These are phyloP conservation scores for Rhynchosporium graminicola DNA, from an alignment of 2,329 filamentous ascomycete genomes.

Conservation along the genomic window DNA sequence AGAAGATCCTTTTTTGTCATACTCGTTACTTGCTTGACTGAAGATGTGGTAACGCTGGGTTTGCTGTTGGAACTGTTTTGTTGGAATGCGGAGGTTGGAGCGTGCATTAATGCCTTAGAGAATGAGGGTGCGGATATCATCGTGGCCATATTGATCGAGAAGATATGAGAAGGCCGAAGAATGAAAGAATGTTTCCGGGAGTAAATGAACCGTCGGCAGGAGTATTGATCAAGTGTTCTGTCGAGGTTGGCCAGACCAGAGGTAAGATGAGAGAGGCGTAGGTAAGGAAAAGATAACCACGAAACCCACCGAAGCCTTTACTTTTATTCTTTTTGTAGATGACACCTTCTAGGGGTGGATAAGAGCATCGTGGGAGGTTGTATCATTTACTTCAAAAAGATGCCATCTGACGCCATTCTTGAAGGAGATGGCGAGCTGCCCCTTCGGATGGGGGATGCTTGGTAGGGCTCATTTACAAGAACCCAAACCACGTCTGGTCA, in stretches of 20 bases:
- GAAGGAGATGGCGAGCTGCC: slow-evolving; percentile 24
- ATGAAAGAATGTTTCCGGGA: not conserved
- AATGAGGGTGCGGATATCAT: not conserved
- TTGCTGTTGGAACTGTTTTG: slow-evolving; percentile 1
- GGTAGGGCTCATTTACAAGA: slow-evolving; percentile 12
- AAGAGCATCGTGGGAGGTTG: slow-evolving; percentile 16
- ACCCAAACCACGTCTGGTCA: slow-evolving; percentile 12
- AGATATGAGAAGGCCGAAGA: not conserved
- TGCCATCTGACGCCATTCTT: slow-evolving; percentile 28
- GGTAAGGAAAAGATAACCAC: not conserved
- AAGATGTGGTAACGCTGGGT: not conserved
- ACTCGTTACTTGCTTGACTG: not conserved
- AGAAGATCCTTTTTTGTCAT: slow-evolving; percentile 45
- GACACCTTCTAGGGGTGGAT: slow-evolving; percentile 10
- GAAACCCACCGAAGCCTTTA: slow-evolving; percentile 14
- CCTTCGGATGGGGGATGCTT: slow-evolving; percentile 2
- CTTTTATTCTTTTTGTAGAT: slow-evolving; percentile 14
- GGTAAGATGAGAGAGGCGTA: not conserved
- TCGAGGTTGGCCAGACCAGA: not conserved
- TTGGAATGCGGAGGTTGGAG: not conserved
- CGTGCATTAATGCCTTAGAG: not conserved
- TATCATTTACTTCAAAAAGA: slow-evolving; percentile 29
- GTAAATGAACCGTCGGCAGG: not conserved
- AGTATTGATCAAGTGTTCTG: not conserved
- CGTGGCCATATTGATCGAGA: not conserved